Evolutionary conservation across 805 yeast genomes (phyloP), one percentile per base, ranked within the genome.

Genomic region (Nakazawaea wickerhamii): DNA sequence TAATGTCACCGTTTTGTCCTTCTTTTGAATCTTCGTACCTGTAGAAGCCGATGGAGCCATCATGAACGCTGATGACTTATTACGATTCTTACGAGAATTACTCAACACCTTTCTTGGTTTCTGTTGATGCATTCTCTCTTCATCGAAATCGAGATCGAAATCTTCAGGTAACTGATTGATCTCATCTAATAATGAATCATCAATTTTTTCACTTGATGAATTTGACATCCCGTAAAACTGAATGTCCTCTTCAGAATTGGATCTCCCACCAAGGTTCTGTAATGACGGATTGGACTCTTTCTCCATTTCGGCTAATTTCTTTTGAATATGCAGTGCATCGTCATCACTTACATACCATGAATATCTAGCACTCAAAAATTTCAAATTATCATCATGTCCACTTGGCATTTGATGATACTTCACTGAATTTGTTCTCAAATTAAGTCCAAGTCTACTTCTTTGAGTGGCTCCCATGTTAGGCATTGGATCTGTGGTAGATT

Each of bases 111-210:
- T 8, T 1, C 17, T 11, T 20, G 34, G 31, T 15, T 14, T 18
- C 25, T 28, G 1, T 26, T 10, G 26, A 14, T 25, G 15, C 28
- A 30, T 14, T 22, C 30, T 35, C 10, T 36, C 15, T 17, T 22
- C 31, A 34, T 8, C 28, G 8, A 37, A 46, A 3, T 53, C 55
- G 46, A 54, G 54, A 6, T 61, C 67, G 40, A 46, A 63, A 43
- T 64, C 70, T 40, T 61, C 68, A 1, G 68, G 68, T 4, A 64
- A 43, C 26, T 48, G 50, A 37, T 65, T 65, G 22, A 63, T 53
- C 44, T 65, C 69, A 45, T 64, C 68, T 13, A 65, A 42, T 43
- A 60, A 33, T 2, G 59, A 53, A 32, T 56, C 61, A 35, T 53
- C 53, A 14, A 46, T 33, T 17, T 30, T 41, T 17, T 41, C 44